phyloP scores from a whole-genome alignment of 2,329 filamentous ascomycete genomes.

The Cryphonectria carpinicola region DNA sequence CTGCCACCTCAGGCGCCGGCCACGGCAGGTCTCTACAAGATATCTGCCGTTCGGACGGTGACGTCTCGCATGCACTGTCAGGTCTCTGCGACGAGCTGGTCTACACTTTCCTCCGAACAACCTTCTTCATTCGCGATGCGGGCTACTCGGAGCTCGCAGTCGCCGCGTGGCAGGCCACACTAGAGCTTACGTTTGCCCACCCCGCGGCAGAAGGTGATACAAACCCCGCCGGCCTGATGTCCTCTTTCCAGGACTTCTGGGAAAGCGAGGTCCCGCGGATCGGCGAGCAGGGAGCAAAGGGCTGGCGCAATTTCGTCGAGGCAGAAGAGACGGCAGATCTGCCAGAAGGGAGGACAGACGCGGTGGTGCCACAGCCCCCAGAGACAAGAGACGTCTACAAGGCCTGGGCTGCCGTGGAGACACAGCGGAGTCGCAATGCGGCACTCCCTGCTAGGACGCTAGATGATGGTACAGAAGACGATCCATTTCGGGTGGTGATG shows the following conservation, averaged over 20 bases:
- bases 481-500: slow-evolving; percentile 82
- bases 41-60: slow-evolving; percentile 5
- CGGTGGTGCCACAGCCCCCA: slow-evolving; percentile 25
- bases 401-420: slow-evolving; percentile 60
- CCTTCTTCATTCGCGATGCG: slow-evolving; percentile 72
- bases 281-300: slow-evolving; percentile 71
- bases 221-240: slow-evolving; percentile 31
- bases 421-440: slow-evolving; percentile 49
- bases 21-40: background rate
- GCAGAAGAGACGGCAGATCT: slow-evolving; percentile 43
- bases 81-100: slow-evolving; percentile 52
- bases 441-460: slow-evolving; percentile 71
- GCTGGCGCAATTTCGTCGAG: slow-evolving; percentile 66
- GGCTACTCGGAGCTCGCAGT: slow-evolving; percentile 79
- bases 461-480: slow-evolving; percentile 76
- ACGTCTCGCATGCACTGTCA: slow-evolving; percentile 23
- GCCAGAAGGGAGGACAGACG: slow-evolving; percentile 43
- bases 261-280: slow-evolving; percentile 80
- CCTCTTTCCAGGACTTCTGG: slow-evolving; percentile 76
- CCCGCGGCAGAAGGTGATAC: slow-evolving; percentile 42
- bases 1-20: no score
- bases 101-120: slow-evolving; percentile 77
- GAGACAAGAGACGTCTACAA: slow-evolving; percentile 51
- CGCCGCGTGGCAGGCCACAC: slow-evolving; percentile 79
- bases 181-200: slow-evolving; percentile 72